These are phyloP conservation scores for Xylariaceae sp. DNA, from an alignment of 2,329 filamentous ascomycete species.

Conservation along the genomic window DNA sequence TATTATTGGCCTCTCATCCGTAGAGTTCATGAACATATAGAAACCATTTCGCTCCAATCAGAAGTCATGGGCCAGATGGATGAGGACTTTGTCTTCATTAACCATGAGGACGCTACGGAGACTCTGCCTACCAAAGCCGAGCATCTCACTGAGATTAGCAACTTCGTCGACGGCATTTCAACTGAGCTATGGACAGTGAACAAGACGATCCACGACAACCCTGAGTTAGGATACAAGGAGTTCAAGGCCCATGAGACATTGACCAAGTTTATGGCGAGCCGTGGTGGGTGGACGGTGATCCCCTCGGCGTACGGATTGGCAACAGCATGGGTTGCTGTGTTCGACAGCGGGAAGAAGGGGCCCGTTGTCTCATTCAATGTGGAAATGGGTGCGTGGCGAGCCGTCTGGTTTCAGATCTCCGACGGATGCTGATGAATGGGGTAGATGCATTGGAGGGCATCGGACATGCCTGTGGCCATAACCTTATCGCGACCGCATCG, in stretches of 20 bases:
- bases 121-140: conserved; percentile 15
- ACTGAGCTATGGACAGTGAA: conserved; percentile 43
- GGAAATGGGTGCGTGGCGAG: conserved; percentile 39
- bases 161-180: conserved; percentile 38
- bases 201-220: conserved; percentile 49
- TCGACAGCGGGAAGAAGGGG: conserved; percentile 43
- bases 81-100: conserved; percentile 30
- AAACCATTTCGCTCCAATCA: neutral
- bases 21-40: neutral
- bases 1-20: neutral
- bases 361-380: conserved; percentile 46
- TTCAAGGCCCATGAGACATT: conserved; percentile 47
- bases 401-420: neutral
- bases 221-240: conserved; percentile 47
- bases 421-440: conserved; percentile 14
- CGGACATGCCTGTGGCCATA: conserved; percentile 53
- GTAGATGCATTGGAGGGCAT: conserved; percentile 47
- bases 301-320: conserved; percentile 48
- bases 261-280: conserved; percentile 43
- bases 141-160: conserved; percentile 36
- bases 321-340: conserved; percentile 51
- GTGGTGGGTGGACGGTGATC: conserved; percentile 47
- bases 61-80: conserved; percentile 23
- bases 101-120: conserved; percentile 23
- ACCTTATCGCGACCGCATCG: conserved; percentile 49